A percentile compares a stretch with the other conserved stretches of the same genome.
These are phyloP conservation scores for Nemania abortiva DNA, from an alignment of 2,329 filamentous ascomycete genomes.

Conservation along the genomic window DNA sequence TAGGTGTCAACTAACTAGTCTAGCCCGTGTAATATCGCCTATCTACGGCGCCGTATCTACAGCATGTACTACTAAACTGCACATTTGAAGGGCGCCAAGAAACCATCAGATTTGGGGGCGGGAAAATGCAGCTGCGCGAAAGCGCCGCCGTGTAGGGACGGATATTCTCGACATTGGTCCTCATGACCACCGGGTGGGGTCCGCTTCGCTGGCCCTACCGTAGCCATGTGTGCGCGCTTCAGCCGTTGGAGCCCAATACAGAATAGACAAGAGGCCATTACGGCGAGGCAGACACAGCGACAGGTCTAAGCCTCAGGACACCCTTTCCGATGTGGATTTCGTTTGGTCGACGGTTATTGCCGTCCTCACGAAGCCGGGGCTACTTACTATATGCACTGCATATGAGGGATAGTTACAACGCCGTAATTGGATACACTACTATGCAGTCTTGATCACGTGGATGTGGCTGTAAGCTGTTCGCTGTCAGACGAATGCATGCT, in stretches of 20 bases:
- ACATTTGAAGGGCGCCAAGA: slow-evolving; percentile 1
- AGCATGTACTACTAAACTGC: neutral
- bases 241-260: neutral
- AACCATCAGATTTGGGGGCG: slow-evolving; percentile 1
- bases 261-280: neutral
- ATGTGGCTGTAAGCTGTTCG: neutral
- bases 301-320: slow-evolving; percentile 4
- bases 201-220: neutral
- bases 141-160: neutral
- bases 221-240: neutral
- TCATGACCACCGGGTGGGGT: neutral
- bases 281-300: neutral
- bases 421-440: neutral
- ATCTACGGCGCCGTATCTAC: neutral
- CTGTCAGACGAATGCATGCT: neutral
- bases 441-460: neutral
- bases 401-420: neutral
- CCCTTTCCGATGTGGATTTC: neutral
- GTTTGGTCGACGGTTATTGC: neutral
- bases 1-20: no score
- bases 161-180: neutral
- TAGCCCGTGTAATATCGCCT: no score
- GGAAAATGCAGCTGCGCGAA: neutral
- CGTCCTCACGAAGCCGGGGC: neutral
- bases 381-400: no score